A percentile compares a stretch with the other conserved stretches of the same genome.
Conservation (phyloP, 805 yeast species). For the Saccharomyces eubayanus region DNA sequence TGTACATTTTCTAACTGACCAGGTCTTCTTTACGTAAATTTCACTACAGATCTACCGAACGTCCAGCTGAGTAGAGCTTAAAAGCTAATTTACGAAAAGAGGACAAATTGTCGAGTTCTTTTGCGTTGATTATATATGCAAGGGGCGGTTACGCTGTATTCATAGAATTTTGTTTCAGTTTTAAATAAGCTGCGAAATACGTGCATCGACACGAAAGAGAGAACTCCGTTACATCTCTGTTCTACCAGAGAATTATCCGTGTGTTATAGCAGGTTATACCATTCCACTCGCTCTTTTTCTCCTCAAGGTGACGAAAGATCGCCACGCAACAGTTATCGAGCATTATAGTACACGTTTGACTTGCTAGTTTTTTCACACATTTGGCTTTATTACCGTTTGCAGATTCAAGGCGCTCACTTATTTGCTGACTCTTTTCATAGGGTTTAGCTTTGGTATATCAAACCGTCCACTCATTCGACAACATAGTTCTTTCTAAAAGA, state of each 20-base stretch:
- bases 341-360: not conserved
- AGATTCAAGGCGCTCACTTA: not conserved
- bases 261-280: not conserved
- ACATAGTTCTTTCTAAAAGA: not conserved
- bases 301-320: not conserved
- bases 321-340: not conserved
- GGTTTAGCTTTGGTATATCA: not conserved
- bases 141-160: not conserved
- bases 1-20: not conserved
- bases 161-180: not conserved
- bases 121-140: not conserved
- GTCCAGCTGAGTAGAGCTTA: not conserved
- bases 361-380: not conserved
- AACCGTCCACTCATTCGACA: not conserved
- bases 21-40: not conserved
- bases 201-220: not conserved
- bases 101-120: not conserved
- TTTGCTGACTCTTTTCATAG: not conserved
- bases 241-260: not conserved
- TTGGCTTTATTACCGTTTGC: not conserved
- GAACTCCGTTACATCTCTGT: not conserved
- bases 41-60: not conserved
- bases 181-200: not conserved
- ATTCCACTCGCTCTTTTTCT: not conserved
- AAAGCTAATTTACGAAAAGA: not conserved